Base-by-base conservation (phyloP, 192 early-diverging fungal genomes). In the Gigaspora rosea region DNA sequence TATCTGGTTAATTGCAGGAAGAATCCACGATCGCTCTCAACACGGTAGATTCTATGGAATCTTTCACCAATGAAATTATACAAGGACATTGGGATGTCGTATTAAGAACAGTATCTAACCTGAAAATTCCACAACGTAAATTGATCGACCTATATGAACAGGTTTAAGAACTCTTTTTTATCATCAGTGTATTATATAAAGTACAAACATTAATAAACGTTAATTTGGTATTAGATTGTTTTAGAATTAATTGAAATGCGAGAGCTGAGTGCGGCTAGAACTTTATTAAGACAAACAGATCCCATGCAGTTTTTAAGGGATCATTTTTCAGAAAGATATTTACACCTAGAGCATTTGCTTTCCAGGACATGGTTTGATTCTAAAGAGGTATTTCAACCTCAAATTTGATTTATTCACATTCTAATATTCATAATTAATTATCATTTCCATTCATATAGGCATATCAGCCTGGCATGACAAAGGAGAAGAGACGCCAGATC, bases 101-200 rank as follows among this genome's bases (percentile, higher is more conserved):
- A 11, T 83, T 97, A 7, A 83, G 86, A 50, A 92, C 90, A 27
- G 84, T 93, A 16, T 85, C 88, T 22, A 88, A 89, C 57, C 85
- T 95, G 3, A 89, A 85, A 49, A 82, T 96, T 9, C 85, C 92
- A 12, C 86, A 85, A 20, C 83, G 85, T 33, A 93, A 94, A 71
- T 86, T 95, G 36, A 80, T 93, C 63, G 94, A 95, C 77, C 85
- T 98, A 2, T 96, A 97, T 81, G 96, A 98, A 81, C 94, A 95
- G 86, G 91, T 91, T 79, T 51, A 41, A 18, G 20, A 13, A 41
- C 41, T 46, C 51, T 66, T 46, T 0, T 47, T 66, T 46, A 27
- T 61, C 20, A 69, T 13, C 76, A n/a, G 35, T 76, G 54, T 16
- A 15, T 27, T 20, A 22, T 6, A 8, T 7, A 41, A 13, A 77